Percentiles rank a stretch among this genome's conserved stretches.
These are phyloP conservation scores for Globisporangium mamillatum DNA, from an alignment of 352 stramenopile genomes.

Conservation along the genomic window DNA sequence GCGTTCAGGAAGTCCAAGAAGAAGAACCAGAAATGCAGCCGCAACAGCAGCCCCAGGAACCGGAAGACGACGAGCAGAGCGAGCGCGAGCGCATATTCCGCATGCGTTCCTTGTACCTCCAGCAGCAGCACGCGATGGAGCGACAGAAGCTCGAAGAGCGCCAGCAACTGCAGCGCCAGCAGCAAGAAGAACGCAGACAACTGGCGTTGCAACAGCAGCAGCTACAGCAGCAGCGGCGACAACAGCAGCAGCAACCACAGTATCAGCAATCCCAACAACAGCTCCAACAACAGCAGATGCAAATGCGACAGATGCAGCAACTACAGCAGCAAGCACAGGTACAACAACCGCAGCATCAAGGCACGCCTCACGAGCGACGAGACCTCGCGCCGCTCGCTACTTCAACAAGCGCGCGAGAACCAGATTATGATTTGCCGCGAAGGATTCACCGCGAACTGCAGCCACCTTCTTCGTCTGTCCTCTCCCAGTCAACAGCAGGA, in stretches of 20 bases:
- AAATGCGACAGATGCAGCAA: not conserved
- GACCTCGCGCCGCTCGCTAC: constrained; percentile 9
- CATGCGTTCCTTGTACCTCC: constrained; percentile 15
- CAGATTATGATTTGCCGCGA: constrained; percentile 20
- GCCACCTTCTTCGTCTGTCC: not conserved
- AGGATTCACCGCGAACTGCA: constrained; percentile 42
- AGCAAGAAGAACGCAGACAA: constrained; percentile 7
- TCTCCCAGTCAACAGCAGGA: not conserved
- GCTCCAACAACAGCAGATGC: constrained; percentile 8
- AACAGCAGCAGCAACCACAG: not conserved
- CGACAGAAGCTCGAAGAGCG: constrained; percentile 16
- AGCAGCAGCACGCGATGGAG: constrained; percentile 19
- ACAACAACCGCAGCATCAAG: not conserved
- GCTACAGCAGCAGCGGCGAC: constrained; percentile 19
- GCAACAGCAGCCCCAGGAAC: constrained; percentile 23
- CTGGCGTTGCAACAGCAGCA: constrained; percentile 19
- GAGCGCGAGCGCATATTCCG: constrained; percentile 16
- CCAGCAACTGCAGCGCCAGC: constrained; percentile 14
- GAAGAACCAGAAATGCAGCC: constrained; percentile 28
- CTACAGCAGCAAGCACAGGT: not conserved
- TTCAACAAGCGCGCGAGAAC: constrained; percentile 17
- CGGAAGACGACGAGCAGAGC: constrained; percentile 10
- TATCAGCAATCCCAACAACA: not conserved
- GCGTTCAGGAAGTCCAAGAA: constrained; percentile 31
- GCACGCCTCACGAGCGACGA: not conserved